These are phyloP conservation scores for Acarospora socialis DNA, from an alignment of 2,329 filamentous ascomycete genomes.

Conservation along the genomic window DNA sequence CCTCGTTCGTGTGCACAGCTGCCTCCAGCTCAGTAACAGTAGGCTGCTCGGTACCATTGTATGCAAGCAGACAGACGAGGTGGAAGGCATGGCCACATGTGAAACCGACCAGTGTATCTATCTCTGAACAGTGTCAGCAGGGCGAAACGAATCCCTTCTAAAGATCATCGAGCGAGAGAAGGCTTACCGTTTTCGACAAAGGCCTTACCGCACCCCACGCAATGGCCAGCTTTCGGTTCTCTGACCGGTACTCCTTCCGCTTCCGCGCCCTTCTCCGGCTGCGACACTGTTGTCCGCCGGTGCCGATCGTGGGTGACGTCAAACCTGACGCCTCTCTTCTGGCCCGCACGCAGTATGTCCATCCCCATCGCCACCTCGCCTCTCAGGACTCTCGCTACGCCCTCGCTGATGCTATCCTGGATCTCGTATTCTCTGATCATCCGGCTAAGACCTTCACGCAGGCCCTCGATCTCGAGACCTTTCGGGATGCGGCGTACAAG, in stretches of 20 bases:
- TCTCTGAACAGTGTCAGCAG: constrained; percentile 24
- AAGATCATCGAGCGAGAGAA: neutral
- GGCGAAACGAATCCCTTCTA: neutral
- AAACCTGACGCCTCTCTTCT: constrained; percentile 79
- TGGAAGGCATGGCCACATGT: constrained; percentile 57
- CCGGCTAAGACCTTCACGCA: constrained; percentile 73
- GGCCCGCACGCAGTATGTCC: constrained; percentile 62
- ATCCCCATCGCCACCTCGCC: constrained; percentile 81
- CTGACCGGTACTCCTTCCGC: constrained; percentile 1
- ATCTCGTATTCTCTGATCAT: constrained; percentile 95
- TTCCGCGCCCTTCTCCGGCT: constrained; percentile 6
- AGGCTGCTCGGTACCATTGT: constrained; percentile 8
- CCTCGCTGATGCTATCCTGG: constrained; percentile 80
- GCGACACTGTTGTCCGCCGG: neutral
- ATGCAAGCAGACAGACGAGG: constrained; percentile 42
- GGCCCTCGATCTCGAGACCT: constrained; percentile 79
- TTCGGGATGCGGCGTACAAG: constrained; percentile 84
- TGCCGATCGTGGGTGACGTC: constrained; percentile 39
- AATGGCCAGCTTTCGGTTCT: constrained; percentile 8
- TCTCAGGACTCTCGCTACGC: constrained; percentile 71
- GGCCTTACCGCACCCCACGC: constrained; percentile 11
- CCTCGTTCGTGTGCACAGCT: constrained; percentile 13
- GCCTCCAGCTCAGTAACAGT: constrained; percentile 1
- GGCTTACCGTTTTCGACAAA: constrained; percentile 10
- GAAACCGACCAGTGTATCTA: constrained; percentile 48